A percentile compares a stretch with the other conserved stretches of the same genome.
phyloP scores from a whole-genome alignment of 2,329 filamentous ascomycete species.

The Phoma sp. region DNA sequence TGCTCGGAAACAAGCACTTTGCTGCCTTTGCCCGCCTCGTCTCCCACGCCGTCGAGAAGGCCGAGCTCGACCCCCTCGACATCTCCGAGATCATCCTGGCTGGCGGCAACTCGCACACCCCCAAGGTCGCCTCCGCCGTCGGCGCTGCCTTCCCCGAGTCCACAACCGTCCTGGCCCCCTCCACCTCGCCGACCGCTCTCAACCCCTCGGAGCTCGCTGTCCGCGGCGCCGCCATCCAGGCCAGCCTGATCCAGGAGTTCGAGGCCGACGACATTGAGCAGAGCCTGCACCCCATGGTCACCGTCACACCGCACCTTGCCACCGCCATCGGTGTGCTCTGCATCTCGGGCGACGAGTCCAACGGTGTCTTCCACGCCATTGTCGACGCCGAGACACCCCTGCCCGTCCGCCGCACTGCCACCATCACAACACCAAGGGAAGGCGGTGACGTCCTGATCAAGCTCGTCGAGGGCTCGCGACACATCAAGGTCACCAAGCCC shows the following conservation, averaged over 20 bases:
- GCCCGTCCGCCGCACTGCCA: constrained; percentile 83
- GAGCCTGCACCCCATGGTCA: constrained; percentile 93
- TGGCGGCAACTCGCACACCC: constrained; percentile 91
- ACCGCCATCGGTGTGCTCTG: constrained; percentile 88
- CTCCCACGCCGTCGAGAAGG: constrained; percentile 86
- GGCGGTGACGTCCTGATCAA: constrained; percentile 89
- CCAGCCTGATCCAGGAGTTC: constrained; percentile 92
- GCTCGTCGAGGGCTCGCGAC: constrained; percentile 83
- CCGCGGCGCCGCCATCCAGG: constrained; percentile 93
- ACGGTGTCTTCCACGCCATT: constrained; percentile 79
- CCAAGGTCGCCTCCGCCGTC: constrained; percentile 86
- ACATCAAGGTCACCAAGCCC: constrained; percentile 92
- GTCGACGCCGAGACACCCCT: constrained; percentile 87
- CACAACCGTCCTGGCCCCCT: constrained; percentile 81
- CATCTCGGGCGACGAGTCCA: constrained; percentile 62
- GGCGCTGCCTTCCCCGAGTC: constrained; percentile 79
- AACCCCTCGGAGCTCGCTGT: constrained; percentile 92
- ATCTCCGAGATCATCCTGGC: constrained; percentile 93
- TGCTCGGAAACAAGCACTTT: constrained; percentile 84
- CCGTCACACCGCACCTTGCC: constrained; percentile 87
- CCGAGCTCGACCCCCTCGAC: constrained; percentile 87
- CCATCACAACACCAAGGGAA: constrained; percentile 75
- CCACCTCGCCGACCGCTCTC: constrained; percentile 77
- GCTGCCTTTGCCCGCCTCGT: constrained; percentile 86
- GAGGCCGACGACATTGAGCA: constrained; percentile 93